Percentiles rank a stretch among this genome's conserved stretches.
Evolutionary conservation across 2,329 filamentous ascomycete species (phyloP).

Genomic region (Xylariaceae sp.): DNA sequence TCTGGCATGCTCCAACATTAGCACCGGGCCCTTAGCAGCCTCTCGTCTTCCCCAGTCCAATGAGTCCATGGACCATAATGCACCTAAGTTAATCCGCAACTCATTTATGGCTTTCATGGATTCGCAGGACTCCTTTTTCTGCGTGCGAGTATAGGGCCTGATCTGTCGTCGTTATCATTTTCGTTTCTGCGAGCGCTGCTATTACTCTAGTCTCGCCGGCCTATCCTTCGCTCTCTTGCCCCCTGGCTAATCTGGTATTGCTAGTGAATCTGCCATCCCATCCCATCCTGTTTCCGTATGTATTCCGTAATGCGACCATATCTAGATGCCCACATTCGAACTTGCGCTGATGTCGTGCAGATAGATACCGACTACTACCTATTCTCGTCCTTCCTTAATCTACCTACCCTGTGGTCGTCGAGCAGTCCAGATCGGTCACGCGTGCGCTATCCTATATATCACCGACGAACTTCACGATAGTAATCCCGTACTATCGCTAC

Average conservation of each 20-base stretch:
- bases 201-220: neutral
- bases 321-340: neutral
- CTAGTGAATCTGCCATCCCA: neutral
- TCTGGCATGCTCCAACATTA: constrained; percentile 16
- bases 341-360: neutral
- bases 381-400: too few relatives aligned
- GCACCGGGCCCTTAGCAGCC: neutral
- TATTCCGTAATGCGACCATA: neutral
- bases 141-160: constrained; percentile 1
- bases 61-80: neutral
- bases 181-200: constrained; percentile 4
- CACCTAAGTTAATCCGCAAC: neutral
- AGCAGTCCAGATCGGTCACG: neutral
- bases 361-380: neutral
- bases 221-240: neutral
- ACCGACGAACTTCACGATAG: neutral
- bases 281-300: neutral
- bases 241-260: neutral
- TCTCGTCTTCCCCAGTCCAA: constrained; percentile 5
- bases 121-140: constrained; percentile 22
- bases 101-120: constrained; percentile 4
- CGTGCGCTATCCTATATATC: neutral
- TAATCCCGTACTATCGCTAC: neutral
- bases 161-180: constrained; percentile 9
- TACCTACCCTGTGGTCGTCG: constrained; percentile 9